Evolutionary conservation across 768 basidiomycete genomes (phyloP).

Genomic region (Rhizopogon sp.): DNA sequence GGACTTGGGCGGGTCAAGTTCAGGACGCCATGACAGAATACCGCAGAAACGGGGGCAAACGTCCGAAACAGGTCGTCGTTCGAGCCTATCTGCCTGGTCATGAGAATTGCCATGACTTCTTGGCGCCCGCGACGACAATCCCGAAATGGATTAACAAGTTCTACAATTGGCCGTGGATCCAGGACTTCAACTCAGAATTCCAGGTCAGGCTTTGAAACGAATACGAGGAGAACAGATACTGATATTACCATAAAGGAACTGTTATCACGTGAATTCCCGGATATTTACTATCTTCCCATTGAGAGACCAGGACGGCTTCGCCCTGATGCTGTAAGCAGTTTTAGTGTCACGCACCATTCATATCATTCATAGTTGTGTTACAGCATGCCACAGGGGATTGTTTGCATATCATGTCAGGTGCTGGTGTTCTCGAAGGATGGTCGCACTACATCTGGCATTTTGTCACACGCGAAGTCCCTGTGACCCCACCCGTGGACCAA

Average conservation of each 20-base stretch:
- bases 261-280: slow-evolving; percentile 37
- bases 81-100: slow-evolving; percentile 63
- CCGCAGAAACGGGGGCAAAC: slow-evolving; percentile 18
- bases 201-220: slow-evolving; percentile 34
- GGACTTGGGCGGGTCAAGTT: slow-evolving; percentile 47
- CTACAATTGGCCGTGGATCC: slow-evolving; percentile 66
- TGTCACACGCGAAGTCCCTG: slow-evolving; percentile 31
- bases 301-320: slow-evolving; percentile 57
- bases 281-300: slow-evolving; percentile 56
- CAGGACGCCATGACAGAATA: slow-evolving; percentile 39
- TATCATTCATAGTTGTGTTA: neutral
- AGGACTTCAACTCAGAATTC: slow-evolving; percentile 52
- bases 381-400: slow-evolving; percentile 42
- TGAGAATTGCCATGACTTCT: slow-evolving; percentile 52
- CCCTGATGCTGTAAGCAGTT: slow-evolving; percentile 54
- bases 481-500: neutral
- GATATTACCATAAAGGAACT: slow-evolving; percentile 30
- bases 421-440: slow-evolving; percentile 49
- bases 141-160: slow-evolving; percentile 40
- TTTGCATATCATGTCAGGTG: slow-evolving; percentile 40
- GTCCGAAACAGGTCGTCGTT: slow-evolving; percentile 44
- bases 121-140: slow-evolving; percentile 42
- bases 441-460: slow-evolving; percentile 48
- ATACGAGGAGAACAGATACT: slow-evolving; percentile 2
- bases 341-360: neutral